phyloP scores from a whole-genome alignment of 805 yeast genomes.

The Yamadazyma tumulicola region DNA sequence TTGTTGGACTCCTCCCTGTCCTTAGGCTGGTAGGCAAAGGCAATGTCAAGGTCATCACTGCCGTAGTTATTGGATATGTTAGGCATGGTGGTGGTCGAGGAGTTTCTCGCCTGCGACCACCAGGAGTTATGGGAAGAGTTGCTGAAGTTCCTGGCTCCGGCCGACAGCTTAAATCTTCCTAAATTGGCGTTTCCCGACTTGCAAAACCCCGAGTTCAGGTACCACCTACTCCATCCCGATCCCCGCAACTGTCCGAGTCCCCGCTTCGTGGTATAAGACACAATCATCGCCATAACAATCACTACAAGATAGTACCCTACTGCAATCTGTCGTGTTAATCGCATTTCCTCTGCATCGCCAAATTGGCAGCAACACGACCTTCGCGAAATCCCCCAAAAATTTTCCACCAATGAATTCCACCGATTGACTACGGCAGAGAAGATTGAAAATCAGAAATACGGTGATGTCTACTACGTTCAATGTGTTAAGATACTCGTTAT shows the following conservation, averaged over 20 bases:
- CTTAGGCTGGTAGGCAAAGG: conserved; percentile 75
- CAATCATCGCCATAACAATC: conserved; percentile 11
- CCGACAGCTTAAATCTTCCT: no score
- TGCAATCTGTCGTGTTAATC: not conserved
- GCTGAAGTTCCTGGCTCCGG: conserved; percentile 14
- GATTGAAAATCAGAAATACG: no score
- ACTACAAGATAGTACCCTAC: conserved; percentile 5
- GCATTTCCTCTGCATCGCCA: no score
- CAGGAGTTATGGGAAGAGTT: conserved; percentile 16
- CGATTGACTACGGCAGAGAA: no score
- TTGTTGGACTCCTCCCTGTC: conserved; percentile 53
- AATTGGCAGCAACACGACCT: no score
- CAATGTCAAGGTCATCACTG: conserved; percentile 43
- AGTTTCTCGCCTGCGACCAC: conserved; percentile 13
- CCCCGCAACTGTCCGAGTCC: conserved; percentile 3
- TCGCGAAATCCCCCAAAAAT: no score
- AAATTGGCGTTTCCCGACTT: no score
- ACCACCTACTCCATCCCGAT: conserved; percentile 1
- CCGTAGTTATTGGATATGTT: conserved; percentile 5
- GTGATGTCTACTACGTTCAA: conserved; percentile 34
- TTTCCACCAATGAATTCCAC: no score
- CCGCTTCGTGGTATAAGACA: conserved; percentile 8
- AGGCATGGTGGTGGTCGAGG: conserved; percentile 9
- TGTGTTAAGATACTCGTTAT: conserved; percentile 91
- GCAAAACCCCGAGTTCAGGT: no score